A percentile compares a stretch with the other conserved stretches of the same genome.
Evolutionary conservation across 345 rosid species (phyloP).

Genomic region (Draba incana): DNA sequence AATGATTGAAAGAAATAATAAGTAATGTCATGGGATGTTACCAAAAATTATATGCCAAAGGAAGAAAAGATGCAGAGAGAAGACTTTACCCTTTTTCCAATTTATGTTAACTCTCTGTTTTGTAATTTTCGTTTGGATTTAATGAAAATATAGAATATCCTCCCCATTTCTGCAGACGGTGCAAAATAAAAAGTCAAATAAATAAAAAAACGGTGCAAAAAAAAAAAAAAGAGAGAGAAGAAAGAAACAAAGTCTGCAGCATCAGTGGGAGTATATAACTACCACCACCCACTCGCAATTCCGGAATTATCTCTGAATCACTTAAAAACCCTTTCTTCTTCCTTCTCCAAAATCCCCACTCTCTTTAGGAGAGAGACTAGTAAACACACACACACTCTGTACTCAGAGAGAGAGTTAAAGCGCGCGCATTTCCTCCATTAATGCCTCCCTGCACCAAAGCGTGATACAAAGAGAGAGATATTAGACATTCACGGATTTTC

Average conservation of each 20-base stretch:
- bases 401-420: background rate
- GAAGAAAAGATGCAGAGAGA: background rate
- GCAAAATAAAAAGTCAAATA: background rate
- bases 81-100: background rate
- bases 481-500: too few relatives aligned
- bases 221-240: background rate
- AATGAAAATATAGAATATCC: background rate
- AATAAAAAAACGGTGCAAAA: background rate
- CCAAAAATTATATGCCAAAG: background rate
- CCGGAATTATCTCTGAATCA: conserved; percentile 40
- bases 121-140: background rate
- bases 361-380: conserved; percentile 33
- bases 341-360: conserved; percentile 29
- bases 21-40: background rate
- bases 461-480: conserved; percentile 11
- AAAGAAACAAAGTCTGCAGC: conserved; percentile 22
- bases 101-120: background rate
- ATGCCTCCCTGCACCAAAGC: conserved; percentile 30
- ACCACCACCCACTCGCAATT: conserved; percentile 36
- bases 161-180: background rate
- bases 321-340: conserved; percentile 25
- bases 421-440: conserved; percentile 18
- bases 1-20: too few relatives aligned
- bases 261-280: conserved; percentile 31
- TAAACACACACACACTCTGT: conserved; percentile 26